These are phyloP conservation scores for Hypoxylon cercidicola DNA, from an alignment of 495 filamentous ascomycete genomes.

Conservation along the genomic window DNA sequence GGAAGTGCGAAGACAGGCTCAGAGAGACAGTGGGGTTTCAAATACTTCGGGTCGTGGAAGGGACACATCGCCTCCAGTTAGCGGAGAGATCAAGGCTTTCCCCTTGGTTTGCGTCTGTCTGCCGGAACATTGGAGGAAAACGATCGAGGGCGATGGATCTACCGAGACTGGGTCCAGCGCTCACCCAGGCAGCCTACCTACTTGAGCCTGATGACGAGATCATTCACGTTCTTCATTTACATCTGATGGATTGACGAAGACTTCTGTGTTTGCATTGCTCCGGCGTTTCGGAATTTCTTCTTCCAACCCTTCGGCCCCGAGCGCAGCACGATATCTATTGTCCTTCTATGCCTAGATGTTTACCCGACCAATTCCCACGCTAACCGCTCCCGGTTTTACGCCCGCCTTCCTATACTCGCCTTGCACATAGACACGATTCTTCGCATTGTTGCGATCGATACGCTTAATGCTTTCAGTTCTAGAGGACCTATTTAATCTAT, in stretches of 20 bases:
- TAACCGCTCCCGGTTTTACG: constrained; percentile 12
- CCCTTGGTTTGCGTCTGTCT: constrained; percentile 97
- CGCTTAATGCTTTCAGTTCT: constrained; percentile 48
- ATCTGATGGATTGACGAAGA: constrained; percentile 54
- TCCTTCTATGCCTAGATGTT: constrained; percentile 13
- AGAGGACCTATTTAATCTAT: constrained; percentile 32
- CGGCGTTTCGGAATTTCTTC: constrained; percentile 42
- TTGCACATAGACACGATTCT: constrained; percentile 45
- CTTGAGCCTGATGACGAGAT: constrained; percentile 44
- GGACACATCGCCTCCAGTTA: constrained; percentile 70
- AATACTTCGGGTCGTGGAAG: constrained; percentile 74
- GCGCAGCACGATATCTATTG: constrained; percentile 31
- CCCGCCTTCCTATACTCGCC: constrained; percentile 20
- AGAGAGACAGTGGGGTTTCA: constrained; percentile 94
- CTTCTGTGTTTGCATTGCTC: constrained; percentile 51
- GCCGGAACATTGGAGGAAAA: constrained; percentile 96
- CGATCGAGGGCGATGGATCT: constrained; percentile 86
- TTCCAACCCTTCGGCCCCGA: constrained; percentile 20
- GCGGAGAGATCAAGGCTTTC: constrained; percentile 96
- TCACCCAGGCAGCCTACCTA: constrained; percentile 43
- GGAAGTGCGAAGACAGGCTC: constrained; percentile 76
- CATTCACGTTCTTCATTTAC: constrained; percentile 33
- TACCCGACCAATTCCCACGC: constrained; percentile 15
- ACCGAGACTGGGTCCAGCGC: constrained; percentile 65
- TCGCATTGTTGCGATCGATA: constrained; percentile 47